Conservation (phyloP, 2,329 filamentous ascomycete species). For the Monilinia polystroma region DNA sequence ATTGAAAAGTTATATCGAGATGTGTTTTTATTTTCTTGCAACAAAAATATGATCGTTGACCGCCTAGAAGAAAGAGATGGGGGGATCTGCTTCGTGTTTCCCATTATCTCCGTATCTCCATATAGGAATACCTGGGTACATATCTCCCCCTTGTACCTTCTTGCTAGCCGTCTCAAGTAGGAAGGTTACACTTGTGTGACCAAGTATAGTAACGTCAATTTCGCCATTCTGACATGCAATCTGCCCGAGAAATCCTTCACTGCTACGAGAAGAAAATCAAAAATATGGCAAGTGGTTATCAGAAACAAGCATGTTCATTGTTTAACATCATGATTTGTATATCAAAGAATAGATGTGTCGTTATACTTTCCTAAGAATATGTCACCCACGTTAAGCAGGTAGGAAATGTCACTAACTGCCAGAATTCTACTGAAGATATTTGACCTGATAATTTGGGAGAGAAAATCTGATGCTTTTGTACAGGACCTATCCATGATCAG, state of each 20-base stretch:
- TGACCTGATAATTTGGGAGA: not conserved
- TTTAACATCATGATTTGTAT: not conserved
- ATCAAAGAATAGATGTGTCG: not conserved
- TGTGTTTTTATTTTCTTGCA: not conserved
- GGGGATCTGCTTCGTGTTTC: not conserved
- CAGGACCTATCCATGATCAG: not conserved
- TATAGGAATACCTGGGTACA: not conserved
- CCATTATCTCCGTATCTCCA: not conserved
- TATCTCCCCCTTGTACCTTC: not conserved
- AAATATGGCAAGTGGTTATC: not conserved
- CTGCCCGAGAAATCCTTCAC: not conserved
- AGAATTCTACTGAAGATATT: not conserved
- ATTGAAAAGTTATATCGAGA: not conserved
- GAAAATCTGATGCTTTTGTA: not conserved
- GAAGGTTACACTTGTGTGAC: constrained; percentile 12
- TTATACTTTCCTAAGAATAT: not conserved
- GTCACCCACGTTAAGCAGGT: too few relatives aligned
- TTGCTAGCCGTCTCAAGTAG: not conserved
- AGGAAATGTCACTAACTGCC: not conserved
- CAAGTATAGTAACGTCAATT: constrained; percentile 13
- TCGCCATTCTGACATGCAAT: constrained; percentile 14
- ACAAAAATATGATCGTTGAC: not conserved
- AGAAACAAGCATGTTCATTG: not conserved
- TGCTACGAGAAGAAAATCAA: not conserved
- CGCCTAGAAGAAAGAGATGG: not conserved